These are phyloP conservation scores for Malassezia restricta DNA, from an alignment of 1,284 basidiomycete species.

Conservation along the genomic window DNA sequence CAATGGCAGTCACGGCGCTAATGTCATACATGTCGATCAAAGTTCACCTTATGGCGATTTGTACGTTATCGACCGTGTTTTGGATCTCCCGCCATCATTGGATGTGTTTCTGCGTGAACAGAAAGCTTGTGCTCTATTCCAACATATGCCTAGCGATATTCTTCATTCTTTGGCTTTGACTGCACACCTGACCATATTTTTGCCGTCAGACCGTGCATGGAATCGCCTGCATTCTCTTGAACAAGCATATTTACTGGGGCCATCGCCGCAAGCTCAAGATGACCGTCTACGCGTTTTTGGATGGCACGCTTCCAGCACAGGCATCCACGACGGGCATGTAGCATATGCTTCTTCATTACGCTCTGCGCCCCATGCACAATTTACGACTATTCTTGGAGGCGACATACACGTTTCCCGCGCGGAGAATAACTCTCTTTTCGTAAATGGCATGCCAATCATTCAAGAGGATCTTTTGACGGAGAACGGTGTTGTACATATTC, in stretches of 20 bases:
- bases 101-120: slow-evolving; percentile 49
- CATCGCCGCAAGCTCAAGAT: slow-evolving; percentile 21
- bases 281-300: slow-evolving; percentile 37
- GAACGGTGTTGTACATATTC: slow-evolving; percentile 65
- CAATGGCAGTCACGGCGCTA: slow-evolving; percentile 57
- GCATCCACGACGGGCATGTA: slow-evolving; percentile 26
- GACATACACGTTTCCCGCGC: slow-evolving; percentile 19
- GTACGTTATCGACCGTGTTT: slow-evolving; percentile 61
- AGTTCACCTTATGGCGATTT: slow-evolving; percentile 57
- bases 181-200: slow-evolving; percentile 72
- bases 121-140: background rate
- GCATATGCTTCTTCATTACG: slow-evolving; percentile 23
- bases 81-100: slow-evolving; percentile 64
- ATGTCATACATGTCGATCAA: slow-evolving; percentile 48
- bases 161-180: slow-evolving; percentile 26
- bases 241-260: slow-evolving; percentile 26
- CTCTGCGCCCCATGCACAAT: background rate
- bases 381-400: slow-evolving; percentile 37
- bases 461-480: slow-evolving; percentile 38
- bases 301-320: slow-evolving; percentile 37
- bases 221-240: slow-evolving; percentile 42
- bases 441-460: slow-evolving; percentile 22
- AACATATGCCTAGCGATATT: slow-evolving; percentile 31
- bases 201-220: slow-evolving; percentile 74
- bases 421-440: slow-evolving; percentile 11